Conservation (phyloP, 352 stramenopile genomes). For the Phytophthora pseudosyringae region DNA sequence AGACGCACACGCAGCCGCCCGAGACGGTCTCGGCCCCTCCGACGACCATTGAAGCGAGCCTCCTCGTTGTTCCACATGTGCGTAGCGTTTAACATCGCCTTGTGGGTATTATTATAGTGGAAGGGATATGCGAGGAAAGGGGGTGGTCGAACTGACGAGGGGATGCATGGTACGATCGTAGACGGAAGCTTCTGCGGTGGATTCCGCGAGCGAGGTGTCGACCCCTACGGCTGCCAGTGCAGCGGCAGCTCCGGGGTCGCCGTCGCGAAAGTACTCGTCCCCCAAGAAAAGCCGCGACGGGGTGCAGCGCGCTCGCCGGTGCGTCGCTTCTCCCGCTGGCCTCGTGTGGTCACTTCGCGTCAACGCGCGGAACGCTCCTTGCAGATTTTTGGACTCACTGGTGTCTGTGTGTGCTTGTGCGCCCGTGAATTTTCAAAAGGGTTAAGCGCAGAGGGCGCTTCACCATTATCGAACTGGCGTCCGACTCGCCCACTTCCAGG, state of each 20-base stretch:
- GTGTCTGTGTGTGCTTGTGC: slow-evolving; percentile 6
- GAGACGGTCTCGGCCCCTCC: slow-evolving; percentile 21
- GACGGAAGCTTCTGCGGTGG: slow-evolving; percentile 22
- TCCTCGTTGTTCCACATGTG: slow-evolving; percentile 16
- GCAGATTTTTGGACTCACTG: slow-evolving; percentile 22
- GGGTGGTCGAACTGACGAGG: slow-evolving; percentile 5
- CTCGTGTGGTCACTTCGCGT: slow-evolving; percentile 26
- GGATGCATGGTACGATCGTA: slow-evolving; percentile 14
- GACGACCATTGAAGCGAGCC: slow-evolving; percentile 8
- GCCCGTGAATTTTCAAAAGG: slow-evolving; percentile 29
- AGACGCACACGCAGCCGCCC: slow-evolving; percentile 27
- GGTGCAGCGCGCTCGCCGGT: slow-evolving; percentile 38
- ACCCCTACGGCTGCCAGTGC: slow-evolving; percentile 13
- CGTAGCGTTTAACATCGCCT: slow-evolving; percentile 9
- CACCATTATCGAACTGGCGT: slow-evolving; percentile 84
- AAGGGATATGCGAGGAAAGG: neutral
- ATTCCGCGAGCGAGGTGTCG: slow-evolving; percentile 11
- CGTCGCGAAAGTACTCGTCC: slow-evolving; percentile 41
- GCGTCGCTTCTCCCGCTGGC: slow-evolving; percentile 10
- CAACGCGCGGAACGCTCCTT: slow-evolving; percentile 18
- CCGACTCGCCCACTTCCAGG: slow-evolving; percentile 59
- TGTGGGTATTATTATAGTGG: neutral
- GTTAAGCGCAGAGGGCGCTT: slow-evolving; percentile 85
- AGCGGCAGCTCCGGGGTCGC: slow-evolving; percentile 24
- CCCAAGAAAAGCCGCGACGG: slow-evolving; percentile 42